Base-by-base conservation (phyloP, 768 basidiomycete species). In the Leccinum subgranulosum region DNA sequence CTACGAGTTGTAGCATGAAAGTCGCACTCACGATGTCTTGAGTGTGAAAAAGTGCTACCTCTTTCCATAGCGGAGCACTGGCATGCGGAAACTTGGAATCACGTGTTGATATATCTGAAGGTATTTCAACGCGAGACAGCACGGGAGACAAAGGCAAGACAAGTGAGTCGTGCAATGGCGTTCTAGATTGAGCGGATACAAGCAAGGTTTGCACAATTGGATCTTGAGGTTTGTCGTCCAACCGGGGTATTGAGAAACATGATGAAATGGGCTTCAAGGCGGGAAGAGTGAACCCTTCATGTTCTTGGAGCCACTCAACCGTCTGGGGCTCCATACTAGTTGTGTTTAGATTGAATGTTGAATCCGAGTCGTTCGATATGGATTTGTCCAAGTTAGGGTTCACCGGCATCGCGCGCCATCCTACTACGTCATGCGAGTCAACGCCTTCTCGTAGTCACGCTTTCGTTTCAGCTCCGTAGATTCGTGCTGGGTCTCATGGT, bases 171-270 rank as follows among this genome's bases (percentile, higher is more conserved):
- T 39, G 46, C 12, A 12, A 28, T 47, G 58, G 36, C 14, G 28
- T 33, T 51, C 23, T 47, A 45, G 39, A 29, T 11, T 33, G 53
- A 31, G 21, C 17, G 14, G 43, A 47, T 25, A 34, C 71, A 60
- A 76, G 77, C 23, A 89, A 59, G 17, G 77, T 73, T 45, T 87
- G 84, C 69, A 91, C 74, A 60, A 91, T 89, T 2, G 89, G 90
- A 68, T 92, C 85, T 66, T 91, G 90, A 3, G 90, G 89, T 60
- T 81, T 83, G 57, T 90, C 81, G n/a, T 77, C 73, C 47, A 92
- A 72, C n/a, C 63, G 70, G 10, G 88, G 85, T n/a, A 90, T 75
- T 55, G 80, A 84, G 69, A 91, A 90, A 14, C 59, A 69, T 1
- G 81, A 75, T 15, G 69, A 61, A 46, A 84, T 68, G 6, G 74